Percentiles rank a stretch among this genome's conserved stretches.
Conservation (phyloP, 228 moss, liverwort and hornwort genomes). For the Sphagnum magellanicum region DNA sequence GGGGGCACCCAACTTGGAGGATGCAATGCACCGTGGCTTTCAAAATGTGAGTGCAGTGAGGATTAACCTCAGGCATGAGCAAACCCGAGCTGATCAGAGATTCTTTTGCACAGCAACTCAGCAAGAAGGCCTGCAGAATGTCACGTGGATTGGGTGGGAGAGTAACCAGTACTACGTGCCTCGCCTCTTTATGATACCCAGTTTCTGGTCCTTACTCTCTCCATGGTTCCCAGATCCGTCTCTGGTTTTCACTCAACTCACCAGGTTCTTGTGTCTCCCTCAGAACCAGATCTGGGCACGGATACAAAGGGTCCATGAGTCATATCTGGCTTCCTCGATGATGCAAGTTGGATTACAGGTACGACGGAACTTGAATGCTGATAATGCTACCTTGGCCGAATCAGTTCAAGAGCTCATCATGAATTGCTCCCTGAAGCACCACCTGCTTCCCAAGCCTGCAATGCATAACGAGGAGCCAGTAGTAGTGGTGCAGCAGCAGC, state of each 20-base stretch:
- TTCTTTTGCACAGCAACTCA: constrained; percentile 50
- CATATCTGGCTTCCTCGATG: constrained; percentile 34
- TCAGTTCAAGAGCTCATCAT: constrained; percentile 39
- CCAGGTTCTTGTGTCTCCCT: constrained; percentile 61
- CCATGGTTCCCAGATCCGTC: constrained; percentile 63
- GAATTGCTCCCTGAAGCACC: constrained; percentile 37
- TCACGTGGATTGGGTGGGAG: constrained; percentile 65
- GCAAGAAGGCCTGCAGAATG: constrained; percentile 17
- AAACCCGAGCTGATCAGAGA: constrained; percentile 20
- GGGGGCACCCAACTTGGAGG: constrained; percentile 14
- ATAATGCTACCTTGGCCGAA: constrained; percentile 42
- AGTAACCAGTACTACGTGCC: constrained; percentile 87
- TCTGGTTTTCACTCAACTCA: constrained; percentile 63
- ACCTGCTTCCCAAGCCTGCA: constrained; percentile 33
- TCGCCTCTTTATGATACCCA: constrained; percentile 50
- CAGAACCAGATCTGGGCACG: constrained; percentile 52
- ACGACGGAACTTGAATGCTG: constrained; percentile 22
- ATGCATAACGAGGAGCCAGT: no score
- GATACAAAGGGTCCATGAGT: constrained; percentile 37
- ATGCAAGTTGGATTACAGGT: constrained; percentile 71
- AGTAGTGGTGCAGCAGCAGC: background rate
- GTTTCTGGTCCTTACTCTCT: constrained; percentile 46
- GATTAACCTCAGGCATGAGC: constrained; percentile 48
- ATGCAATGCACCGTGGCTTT: constrained; percentile 11
- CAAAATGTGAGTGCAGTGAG: constrained; percentile 19